Evolutionary conservation across 2,329 filamentous ascomycete species (phyloP), one percentile per base, ranked within the genome.

Genomic region (Diaporthe humulicola): DNA sequence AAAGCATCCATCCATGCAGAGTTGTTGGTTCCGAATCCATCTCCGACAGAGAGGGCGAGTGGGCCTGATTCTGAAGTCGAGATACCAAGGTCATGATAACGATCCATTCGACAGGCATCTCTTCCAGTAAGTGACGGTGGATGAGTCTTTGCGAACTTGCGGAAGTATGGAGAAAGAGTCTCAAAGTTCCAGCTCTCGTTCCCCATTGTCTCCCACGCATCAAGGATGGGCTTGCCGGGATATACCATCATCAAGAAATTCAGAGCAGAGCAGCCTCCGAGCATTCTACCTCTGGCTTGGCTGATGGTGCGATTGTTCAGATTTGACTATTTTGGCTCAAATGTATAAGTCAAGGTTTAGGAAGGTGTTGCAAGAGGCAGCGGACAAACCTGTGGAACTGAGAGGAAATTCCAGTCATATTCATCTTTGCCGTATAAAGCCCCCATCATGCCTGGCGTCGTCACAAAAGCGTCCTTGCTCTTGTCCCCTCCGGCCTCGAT

Each of bases 361-460:
- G 33, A 6, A 19, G 6, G 19, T 3, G 33, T 6, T 6, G 17
- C 5, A 5, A 10, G 6, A 8, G 25, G 36, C 7, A 73, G 15
- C 30, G 67, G 15, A 45, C 58, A 5, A 15, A 83, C 80, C 78
- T 86, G 83, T 17, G 83, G 81, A 1, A 79, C 76, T 4, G 84
- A 85, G 4, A 57, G 77, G 45, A 85, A 82, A 22, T 84, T 83
- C 85, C 84, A 86, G 73, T 85, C 84, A 76, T 85, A 86, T 61
- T 82, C 79, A 2, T 83, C 80, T 57, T 82, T 82, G 14, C 82
- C 82, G 48, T 82, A 81, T 10, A 81, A 70, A 0, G 74, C 81
- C 17, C 77, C 77, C 38, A 82, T 78, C 19, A 83, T 77, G 28
- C 84, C 85, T 0, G 84, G 85, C 1, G 81, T 82, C n/a, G 80